phyloP scores from a whole-genome alignment of 108 stramenopile genomes.

The Conticribra weissflogii region DNA sequence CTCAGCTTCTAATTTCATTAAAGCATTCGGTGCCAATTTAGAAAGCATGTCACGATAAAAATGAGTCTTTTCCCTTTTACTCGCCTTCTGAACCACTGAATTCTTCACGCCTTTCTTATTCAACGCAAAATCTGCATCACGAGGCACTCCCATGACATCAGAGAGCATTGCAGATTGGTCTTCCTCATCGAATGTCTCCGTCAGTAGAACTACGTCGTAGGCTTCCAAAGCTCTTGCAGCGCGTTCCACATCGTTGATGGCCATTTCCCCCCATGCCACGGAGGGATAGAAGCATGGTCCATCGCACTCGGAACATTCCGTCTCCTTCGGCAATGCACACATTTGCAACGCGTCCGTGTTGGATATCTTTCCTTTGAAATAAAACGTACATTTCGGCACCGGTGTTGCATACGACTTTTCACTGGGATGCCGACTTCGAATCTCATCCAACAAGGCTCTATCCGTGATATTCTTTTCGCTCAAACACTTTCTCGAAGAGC shows the following conservation, averaged over 20 bases:
- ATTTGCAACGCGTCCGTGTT: background rate
- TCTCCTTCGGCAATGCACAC: constrained; percentile 6
- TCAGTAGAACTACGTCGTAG: constrained; percentile 26
- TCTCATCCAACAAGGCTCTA: background rate
- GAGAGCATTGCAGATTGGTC: constrained; percentile 25
- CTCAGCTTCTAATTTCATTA: constrained; percentile 2
- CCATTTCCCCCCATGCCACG: constrained; percentile 22
- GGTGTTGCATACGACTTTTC: constrained; percentile 10
- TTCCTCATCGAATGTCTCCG: constrained; percentile 21
- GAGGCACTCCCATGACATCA: constrained; percentile 40
- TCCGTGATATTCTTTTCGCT: constrained; percentile 2
- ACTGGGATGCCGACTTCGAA: constrained; percentile 16
- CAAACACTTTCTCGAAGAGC: constrained; percentile 18
- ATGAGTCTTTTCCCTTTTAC: constrained; percentile 26
- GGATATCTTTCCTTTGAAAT: constrained; percentile 3
- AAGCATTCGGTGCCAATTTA: constrained; percentile 7
- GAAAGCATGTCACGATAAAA: constrained; percentile 33
- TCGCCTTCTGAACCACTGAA: constrained; percentile 11
- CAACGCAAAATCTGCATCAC: constrained; percentile 32
- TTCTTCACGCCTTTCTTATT: background rate
- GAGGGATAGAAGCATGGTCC: constrained; percentile 37
- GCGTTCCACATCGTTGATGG: constrained; percentile 4
- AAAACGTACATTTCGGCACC: constrained; percentile 16
- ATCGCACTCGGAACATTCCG: too few species aligned
- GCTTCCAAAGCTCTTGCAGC: constrained; percentile 23